Evolutionary conservation across 2,329 filamentous ascomycete genomes (phyloP).

Genomic region (Trichoderma polysporum): DNA sequence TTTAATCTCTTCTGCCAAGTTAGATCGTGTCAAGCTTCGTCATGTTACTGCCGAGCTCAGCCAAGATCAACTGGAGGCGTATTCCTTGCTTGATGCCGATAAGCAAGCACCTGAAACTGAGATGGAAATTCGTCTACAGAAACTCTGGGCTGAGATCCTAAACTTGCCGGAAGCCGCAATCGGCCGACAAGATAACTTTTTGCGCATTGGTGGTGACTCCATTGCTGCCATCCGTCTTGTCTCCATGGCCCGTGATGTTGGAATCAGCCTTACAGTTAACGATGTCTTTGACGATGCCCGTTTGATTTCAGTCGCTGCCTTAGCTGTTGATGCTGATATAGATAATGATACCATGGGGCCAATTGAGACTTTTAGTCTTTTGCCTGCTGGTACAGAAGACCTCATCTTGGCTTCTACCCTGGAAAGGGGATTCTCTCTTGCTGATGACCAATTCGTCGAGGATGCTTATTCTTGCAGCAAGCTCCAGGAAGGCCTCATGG

Average conservation of each 20-base stretch:
- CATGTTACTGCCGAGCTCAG: neutral
- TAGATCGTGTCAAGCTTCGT: slow-evolving; percentile 15
- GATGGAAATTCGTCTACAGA: slow-evolving; percentile 24
- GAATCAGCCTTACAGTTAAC: slow-evolving; percentile 21
- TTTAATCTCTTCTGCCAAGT: slow-evolving; percentile 8
- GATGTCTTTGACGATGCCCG: slow-evolving; percentile 20
- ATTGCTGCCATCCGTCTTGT: slow-evolving; percentile 23
- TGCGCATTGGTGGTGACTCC: slow-evolving; percentile 23
- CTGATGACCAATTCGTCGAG: slow-evolving; percentile 6
- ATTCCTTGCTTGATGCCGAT: neutral
- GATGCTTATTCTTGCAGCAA: slow-evolving; percentile 27
- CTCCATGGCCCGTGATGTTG: slow-evolving; percentile 14
- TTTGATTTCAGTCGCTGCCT: slow-evolving; percentile 5
- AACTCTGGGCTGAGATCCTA: slow-evolving; percentile 23
- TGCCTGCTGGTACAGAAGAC: neutral
- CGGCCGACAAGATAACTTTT: slow-evolving; percentile 22
- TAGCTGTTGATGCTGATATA: neutral
- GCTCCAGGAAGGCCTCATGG: slow-evolving; percentile 29
- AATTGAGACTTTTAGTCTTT: slow-evolving; percentile 14
- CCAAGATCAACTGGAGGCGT: neutral
- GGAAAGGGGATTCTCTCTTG: neutral
- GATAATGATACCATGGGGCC: neutral
- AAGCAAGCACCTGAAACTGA: slow-evolving; percentile 13
- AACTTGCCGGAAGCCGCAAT: slow-evolving; percentile 12
- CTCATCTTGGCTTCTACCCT: neutral